Base-by-base conservation (phyloP, 2,329 filamentous ascomycete genomes). In the Ophiosphaerella korrae region DNA sequence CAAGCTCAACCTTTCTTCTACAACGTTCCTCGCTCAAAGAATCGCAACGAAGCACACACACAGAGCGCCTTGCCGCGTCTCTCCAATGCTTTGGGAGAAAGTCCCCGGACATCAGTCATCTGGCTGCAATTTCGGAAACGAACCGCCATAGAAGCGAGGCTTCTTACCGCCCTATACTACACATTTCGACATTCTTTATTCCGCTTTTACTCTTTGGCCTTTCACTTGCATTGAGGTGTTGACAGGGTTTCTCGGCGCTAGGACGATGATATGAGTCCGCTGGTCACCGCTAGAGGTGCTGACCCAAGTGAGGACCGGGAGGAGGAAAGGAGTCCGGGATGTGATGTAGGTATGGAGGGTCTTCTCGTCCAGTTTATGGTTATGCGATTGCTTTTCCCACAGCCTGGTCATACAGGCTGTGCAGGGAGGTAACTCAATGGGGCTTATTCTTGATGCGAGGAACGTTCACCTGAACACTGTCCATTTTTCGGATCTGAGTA, bases 381-480 rank as follows among this genome's bases (percentile, higher is more conserved):
- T 87, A 97, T 97, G 93, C 92, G 93, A 96, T 97, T 96, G 90
- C 89, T 65, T 60, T 66, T 57, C 38, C 42, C 43, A 36, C 63
- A 24, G 52, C 68, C 72, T 78, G 73, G 65, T 60, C 57, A 66
- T 63, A 70, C 66, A 60, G 60, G 60, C 42, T 49, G 61, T 41
- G 43, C 29, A 70, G 72, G 75, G 77, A 14, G 82, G 90, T 96
- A 95, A 97, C 93, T 96, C 92, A 92, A 97, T 96, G 93, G 93
- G 93, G 93, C 93, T 97, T 92, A 97, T 96, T 97, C 91, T 97
- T 89, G 93, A 92, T 84, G 89, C 92, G 92, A 96, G 91, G 89
- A 88, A 89, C 83, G 81, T 80, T 75, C 62, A 70, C 80, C 76
- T 42, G 18, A 34, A 69, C 51, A 64, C 51, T 54, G 26, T 29